These are phyloP conservation scores for Agastache rugosa DNA, from an alignment of 257 asterid genomes.

Conservation along the genomic window DNA sequence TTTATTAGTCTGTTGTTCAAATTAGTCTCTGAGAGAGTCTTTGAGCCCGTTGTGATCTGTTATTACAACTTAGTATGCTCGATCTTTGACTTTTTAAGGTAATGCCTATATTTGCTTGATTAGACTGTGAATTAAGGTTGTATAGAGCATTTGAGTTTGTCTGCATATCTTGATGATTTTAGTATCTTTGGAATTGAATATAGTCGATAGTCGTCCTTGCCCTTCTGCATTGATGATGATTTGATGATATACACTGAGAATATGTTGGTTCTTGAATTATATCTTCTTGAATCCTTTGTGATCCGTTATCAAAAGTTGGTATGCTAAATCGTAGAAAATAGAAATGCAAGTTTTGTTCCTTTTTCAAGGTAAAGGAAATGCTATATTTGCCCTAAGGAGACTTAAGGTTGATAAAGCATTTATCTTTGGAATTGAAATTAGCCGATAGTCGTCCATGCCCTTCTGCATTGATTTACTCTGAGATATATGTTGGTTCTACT, in stretches of 20 bases:
- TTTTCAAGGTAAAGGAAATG: neutral
- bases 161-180: neutral
- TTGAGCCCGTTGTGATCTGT: neutral
- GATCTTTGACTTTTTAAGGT: neutral
- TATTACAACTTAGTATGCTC: neutral
- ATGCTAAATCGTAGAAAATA: neutral
- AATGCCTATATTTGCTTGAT: neutral
- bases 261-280: neutral
- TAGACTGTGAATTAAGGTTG: conserved; percentile 7
- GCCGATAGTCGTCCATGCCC: no score
- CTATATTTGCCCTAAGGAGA: neutral
- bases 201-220: neutral
- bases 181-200: neutral
- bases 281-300: neutral
- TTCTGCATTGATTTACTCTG: neutral
- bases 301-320: neutral
- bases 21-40: neutral
- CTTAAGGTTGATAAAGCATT: neutral
- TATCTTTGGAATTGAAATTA: neutral
- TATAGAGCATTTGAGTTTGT: conserved; percentile 3
- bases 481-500: neutral
- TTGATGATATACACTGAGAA: neutral
- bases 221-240: conserved; percentile 13
- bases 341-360: neutral
- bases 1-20: neutral